Conservation (phyloP, 2,329 filamentous ascomycete genomes). For the Colletotrichum sp. region DNA sequence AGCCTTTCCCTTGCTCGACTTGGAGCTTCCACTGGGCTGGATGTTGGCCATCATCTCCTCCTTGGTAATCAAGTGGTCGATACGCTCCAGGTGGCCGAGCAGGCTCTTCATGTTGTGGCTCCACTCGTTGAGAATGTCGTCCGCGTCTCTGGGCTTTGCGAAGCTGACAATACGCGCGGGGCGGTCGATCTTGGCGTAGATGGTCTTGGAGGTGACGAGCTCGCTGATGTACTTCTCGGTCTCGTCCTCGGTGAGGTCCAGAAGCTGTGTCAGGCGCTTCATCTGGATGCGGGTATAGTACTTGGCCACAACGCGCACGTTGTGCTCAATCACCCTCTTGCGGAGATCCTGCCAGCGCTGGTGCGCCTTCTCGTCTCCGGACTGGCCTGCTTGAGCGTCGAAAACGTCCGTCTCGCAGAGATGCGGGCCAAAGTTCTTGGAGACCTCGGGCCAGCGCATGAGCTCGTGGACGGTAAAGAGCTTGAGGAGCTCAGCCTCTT, state of each 20-base stretch:
- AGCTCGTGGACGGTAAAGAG: slow-evolving; percentile 95
- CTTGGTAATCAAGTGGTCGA: slow-evolving; percentile 98
- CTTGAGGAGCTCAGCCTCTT: slow-evolving; percentile 86
- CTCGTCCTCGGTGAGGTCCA: slow-evolving; percentile 93
- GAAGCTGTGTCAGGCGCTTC: slow-evolving; percentile 84
- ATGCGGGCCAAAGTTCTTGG: slow-evolving; percentile 86
- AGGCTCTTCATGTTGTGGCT: slow-evolving; percentile 97
- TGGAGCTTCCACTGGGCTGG: slow-evolving; percentile 62
- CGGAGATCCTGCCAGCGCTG: slow-evolving; percentile 92
- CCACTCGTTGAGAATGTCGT: slow-evolving; percentile 98
- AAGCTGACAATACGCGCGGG: slow-evolving; percentile 93
- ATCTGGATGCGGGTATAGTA: slow-evolving; percentile 99
- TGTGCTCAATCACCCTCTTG: slow-evolving; percentile 99
- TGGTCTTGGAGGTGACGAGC: slow-evolving; percentile 95
- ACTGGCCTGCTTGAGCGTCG: slow-evolving; percentile 66
- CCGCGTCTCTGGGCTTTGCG: slow-evolving; percentile 90
- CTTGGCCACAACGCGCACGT: slow-evolving; percentile 95
- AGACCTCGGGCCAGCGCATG: slow-evolving; percentile 97
- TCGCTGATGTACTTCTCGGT: slow-evolving; percentile 99
- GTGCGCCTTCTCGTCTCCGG: slow-evolving; percentile 79
- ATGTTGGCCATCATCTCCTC: slow-evolving; percentile 99
- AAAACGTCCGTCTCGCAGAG: slow-evolving; percentile 92
- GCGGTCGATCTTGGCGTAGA: slow-evolving; percentile 96
- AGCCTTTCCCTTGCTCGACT: slow-evolving; percentile 41
- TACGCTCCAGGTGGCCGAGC: slow-evolving; percentile 82